Conservation (phyloP, 306 rosid species). For the Prunus persica region DNA sequence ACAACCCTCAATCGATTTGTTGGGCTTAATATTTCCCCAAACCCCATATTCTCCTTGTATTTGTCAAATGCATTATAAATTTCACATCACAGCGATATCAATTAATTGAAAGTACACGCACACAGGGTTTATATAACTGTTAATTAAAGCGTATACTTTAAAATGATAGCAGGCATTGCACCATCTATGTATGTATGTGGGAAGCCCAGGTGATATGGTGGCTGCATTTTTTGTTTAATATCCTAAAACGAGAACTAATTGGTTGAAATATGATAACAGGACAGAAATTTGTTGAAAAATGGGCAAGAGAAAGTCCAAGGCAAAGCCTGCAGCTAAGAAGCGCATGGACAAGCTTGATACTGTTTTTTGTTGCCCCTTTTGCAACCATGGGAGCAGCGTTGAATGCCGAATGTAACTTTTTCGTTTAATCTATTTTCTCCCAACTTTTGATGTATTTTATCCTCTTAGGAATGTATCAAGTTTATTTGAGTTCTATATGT, state of each 20-base stretch:
- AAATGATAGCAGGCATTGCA: not conserved
- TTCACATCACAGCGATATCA: not conserved
- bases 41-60: not conserved
- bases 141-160: not conserved
- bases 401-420: conserved; percentile 76
- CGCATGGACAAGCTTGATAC: conserved; percentile 98
- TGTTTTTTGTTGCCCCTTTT: conserved; percentile 87
- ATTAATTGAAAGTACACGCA: not conserved
- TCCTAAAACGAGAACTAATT: not conserved
- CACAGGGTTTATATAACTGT: not conserved
- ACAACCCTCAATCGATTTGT: not conserved
- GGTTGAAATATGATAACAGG: not conserved
- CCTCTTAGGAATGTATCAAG: not conserved
- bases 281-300: conserved; percentile 42
- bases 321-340: conserved; percentile 94
- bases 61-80: not conserved
- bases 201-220: not conserved
- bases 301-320: conserved; percentile 97
- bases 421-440: not conserved
- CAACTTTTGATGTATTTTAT: not conserved
- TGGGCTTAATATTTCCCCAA: not conserved
- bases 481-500: not conserved
- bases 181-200: not conserved
- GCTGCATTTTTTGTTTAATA: not conserved
- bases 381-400: conserved; percentile 82